Conservation (phyloP, 2,329 filamentous ascomycete species). For the Lasiodiplodia citricola region DNA sequence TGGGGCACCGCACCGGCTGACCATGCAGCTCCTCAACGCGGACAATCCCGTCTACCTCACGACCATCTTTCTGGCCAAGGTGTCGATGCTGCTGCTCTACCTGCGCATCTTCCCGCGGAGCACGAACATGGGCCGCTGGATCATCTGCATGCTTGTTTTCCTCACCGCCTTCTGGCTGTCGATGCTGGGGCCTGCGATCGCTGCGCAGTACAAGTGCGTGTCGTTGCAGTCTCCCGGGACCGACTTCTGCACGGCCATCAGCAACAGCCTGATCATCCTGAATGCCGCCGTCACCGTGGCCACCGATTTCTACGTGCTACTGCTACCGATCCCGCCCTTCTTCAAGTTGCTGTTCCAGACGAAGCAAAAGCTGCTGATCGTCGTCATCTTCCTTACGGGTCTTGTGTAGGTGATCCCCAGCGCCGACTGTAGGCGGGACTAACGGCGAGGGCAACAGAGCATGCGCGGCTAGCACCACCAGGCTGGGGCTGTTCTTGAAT, state of each 20-base stretch:
- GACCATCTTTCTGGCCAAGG: constrained; percentile 4
- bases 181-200: neutral
- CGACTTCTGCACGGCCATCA: neutral
- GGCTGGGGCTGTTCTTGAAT: neutral
- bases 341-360: constrained; percentile 2
- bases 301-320: constrained; percentile 27
- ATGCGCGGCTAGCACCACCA: constrained; percentile 12
- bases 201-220: constrained; percentile 18
- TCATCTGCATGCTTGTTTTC: constrained; percentile 14
- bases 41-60: constrained; percentile 15
- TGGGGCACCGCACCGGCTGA: neutral
- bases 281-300: constrained; percentile 22
- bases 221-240: neutral
- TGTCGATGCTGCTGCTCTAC: constrained; percentile 21
- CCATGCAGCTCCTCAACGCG: constrained; percentile 17
- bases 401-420: neutral
- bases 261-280: constrained; percentile 20
- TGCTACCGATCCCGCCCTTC: constrained; percentile 24
- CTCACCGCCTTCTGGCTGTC: neutral
- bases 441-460: neutral
- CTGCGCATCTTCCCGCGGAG: constrained; percentile 11
- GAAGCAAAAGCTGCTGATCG: constrained; percentile 5
- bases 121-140: neutral
- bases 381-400: constrained; percentile 9
- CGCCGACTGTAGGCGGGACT: neutral